Evolutionary conservation across 129 eudicot species (phyloP).

Genomic region (Logfia minima): DNA sequence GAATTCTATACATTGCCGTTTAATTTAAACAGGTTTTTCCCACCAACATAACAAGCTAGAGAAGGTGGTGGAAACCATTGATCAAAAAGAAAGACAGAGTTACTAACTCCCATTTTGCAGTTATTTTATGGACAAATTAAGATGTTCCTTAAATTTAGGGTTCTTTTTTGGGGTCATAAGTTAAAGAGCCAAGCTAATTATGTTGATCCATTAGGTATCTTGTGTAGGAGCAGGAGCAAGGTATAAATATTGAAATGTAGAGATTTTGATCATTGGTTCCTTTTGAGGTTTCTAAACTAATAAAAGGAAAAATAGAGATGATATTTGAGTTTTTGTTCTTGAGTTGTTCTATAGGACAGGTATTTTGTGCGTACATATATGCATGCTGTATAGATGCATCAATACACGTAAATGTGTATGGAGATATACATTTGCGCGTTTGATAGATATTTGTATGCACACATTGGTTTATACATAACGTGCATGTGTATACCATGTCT

Average conservation of each 20-base stretch:
- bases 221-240: constrained; percentile 38
- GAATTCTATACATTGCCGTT: constrained; percentile 86
- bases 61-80: constrained; percentile 11
- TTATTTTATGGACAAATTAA: constrained; percentile 22
- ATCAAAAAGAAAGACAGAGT: constrained; percentile 15
- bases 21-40: constrained; percentile 78
- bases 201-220: constrained; percentile 35
- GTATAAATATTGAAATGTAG: constrained; percentile 41
- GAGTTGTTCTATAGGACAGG: background rate
- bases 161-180: constrained; percentile 36
- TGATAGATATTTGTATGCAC: too few species aligned
- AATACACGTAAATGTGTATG: background rate
- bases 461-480: too few species aligned
- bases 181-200: constrained; percentile 26
- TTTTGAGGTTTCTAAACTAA: constrained; percentile 30
- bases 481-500: too few species aligned
- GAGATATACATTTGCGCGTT: background rate
- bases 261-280: constrained; percentile 39
- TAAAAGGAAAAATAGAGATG: constrained; percentile 23
- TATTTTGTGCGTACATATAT: background rate
- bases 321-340: background rate
- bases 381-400: background rate
- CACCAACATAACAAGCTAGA: constrained; percentile 54
- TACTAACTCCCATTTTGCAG: constrained; percentile 36
- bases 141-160: constrained; percentile 31